Conservation (phyloP, 1,284 basidiomycete species). For the Tilletia caries region DNA sequence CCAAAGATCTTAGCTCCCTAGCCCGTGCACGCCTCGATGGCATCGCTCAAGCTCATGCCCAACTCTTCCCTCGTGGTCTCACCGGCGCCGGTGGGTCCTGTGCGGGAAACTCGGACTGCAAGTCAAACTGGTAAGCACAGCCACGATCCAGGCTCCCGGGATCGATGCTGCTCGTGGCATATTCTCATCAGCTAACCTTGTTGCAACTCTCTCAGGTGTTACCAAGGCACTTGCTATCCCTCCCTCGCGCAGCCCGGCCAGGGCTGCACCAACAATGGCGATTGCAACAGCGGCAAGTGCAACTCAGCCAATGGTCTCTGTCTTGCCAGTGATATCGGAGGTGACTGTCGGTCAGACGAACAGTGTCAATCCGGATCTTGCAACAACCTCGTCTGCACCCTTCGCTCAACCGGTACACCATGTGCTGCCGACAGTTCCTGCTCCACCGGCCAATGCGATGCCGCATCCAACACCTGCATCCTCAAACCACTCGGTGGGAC, state of each 20-base stretch:
- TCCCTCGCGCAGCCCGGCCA: not conserved
- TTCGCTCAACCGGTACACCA: not conserved
- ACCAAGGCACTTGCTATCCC: not conserved
- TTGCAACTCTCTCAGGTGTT: too few relatives aligned
- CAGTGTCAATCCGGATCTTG: not conserved
- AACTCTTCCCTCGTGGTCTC: too few relatives aligned
- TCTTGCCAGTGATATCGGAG: not conserved
- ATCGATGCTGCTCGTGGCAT: too few relatives aligned
- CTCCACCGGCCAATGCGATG: not conserved
- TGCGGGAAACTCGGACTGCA: too few relatives aligned
- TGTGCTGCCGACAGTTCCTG: not conserved
- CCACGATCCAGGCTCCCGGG: too few relatives aligned
- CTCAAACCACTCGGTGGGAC: not conserved
- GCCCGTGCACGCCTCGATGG: too few relatives aligned
- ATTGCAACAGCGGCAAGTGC: not conserved
- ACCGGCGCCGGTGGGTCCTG: too few relatives aligned
- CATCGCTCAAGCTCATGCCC: too few relatives aligned
- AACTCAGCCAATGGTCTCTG: not conserved
- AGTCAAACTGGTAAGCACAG: too few relatives aligned
- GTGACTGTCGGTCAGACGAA: not conserved
- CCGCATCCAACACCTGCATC: not conserved
- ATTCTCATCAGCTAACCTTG: too few relatives aligned
- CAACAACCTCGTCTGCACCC: not conserved
- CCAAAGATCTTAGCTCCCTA: too few relatives aligned
- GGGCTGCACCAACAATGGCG: not conserved